Evolutionary conservation across 139 green algal species (phyloP), one percentile per base, ranked within the genome.

Genomic region (Tetradesmus lagerheimii): DNA sequence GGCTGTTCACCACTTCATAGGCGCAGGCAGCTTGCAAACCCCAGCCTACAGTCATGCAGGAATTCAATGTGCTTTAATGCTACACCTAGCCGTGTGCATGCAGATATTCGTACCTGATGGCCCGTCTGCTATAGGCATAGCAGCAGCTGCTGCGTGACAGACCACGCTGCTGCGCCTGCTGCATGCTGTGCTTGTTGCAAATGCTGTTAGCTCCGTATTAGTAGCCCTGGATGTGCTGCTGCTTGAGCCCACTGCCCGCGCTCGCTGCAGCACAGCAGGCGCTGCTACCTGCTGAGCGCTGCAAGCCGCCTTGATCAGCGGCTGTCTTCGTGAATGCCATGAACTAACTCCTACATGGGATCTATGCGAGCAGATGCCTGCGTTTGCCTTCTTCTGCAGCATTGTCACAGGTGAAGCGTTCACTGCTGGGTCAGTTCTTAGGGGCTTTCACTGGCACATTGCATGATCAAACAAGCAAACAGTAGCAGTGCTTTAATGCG

Each of bases 81-180:
- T 41, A 38, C 29, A 15, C 27, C 4, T 25, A 4, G n/a, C 29
- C n/a, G 31, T 79, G 16, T 23, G n/a, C n/a, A 38, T 79, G 71
- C 66, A 23, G 18, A 11, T 4, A 38, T 38, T 85, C 43, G 50
- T 76, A 75, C 81, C 47, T 75, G 81, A 45, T 47, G 81, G 81
- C 64, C 64, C 47, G 12, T 74, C 81, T 76, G 81, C 34, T 41
- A 74, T 31, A 27, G 47, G 81, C 81, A 86, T 18, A 27, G 47
- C 47, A 38, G 81, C 81, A 86, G 81, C 50, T 45, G 47, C 81
- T 75, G 81, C 81, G 39, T 76, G 81, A 23, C 81, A 86, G 12
- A 74, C 47, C n/a, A 64, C 79, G 8, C 79, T 85, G 79, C 79
- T 64, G 39, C 79, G 31, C 15, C 74, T 80, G 29, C 57, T 71